These are phyloP conservation scores for Dacryopinax primogenitus DNA, from an alignment of 768 basidiomycete genomes.

Conservation along the genomic window DNA sequence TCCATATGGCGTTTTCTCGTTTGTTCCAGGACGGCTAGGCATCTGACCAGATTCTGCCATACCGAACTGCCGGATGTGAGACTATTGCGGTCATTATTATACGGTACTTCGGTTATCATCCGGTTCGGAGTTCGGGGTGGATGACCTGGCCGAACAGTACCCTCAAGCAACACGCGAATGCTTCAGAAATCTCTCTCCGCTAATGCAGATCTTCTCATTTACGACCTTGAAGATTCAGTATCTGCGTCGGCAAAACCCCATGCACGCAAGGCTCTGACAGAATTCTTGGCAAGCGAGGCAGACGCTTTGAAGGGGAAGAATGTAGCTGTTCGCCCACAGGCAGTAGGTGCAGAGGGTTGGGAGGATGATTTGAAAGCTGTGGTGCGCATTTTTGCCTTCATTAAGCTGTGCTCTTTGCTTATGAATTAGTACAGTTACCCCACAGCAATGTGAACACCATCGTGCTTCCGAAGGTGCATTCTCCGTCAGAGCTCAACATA, in stretches of 20 bases:
- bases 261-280: constrained; percentile 42
- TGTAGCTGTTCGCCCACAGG: constrained; percentile 47
- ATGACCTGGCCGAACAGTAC: constrained; percentile 42
- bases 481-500: constrained; percentile 46
- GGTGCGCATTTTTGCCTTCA: constrained; percentile 28
- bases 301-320: not conserved
- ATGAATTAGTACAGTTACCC: constrained; percentile 30
- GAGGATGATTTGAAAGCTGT: constrained; percentile 48
- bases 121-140: too few species aligned
- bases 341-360: constrained; percentile 52
- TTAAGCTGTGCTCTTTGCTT: not conserved
- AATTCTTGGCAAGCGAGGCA: constrained; percentile 42
- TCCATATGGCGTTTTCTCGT: too few species aligned
- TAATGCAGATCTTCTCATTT: constrained; percentile 62
- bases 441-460: constrained; percentile 44
- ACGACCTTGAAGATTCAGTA: constrained; percentile 83
- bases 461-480: constrained; percentile 78
- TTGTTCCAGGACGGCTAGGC: too few species aligned
- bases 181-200: constrained; percentile 58
- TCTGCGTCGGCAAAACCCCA: constrained; percentile 50
- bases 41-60: too few species aligned
- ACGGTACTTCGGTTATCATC: too few species aligned
- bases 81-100: too few species aligned
- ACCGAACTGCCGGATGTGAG: too few species aligned
- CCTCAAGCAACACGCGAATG: constrained; percentile 67